Base-by-base conservation (phyloP, 192 early-diverging fungal genomes). In the Coemansia sp. region DNA sequence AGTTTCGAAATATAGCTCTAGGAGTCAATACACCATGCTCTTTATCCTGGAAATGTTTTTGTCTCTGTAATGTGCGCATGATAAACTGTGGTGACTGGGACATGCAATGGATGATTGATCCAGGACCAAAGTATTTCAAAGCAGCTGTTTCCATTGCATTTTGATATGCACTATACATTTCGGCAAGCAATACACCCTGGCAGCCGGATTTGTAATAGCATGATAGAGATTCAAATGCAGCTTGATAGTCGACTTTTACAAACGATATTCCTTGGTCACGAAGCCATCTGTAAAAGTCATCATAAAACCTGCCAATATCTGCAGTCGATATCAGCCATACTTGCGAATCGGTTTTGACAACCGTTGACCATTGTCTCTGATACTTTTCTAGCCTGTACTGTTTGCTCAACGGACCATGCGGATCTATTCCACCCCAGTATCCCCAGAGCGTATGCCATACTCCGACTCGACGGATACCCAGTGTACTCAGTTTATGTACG, bases 391-490 rank as follows among this genome's bases (percentile, higher is more conserved):
- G 45, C 22, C 23, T 30, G 34, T 69, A 70, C 8, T 32, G 41
- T 18, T 48, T 17, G n/a, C 54, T 44, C 25, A 61, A 34, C 18
- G 47, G 53, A 3, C 69, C 64, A 0, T 25, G n/a, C 13, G 50
- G 58, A 25, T 81, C 58, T 20, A 83, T 55, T 1, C 81, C 81
- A 50, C 72, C 56, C 80, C 81, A 83, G 38, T 81, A 83, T 9
- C 81, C 78, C 81, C 79, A 81, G 4, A 83, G 52, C 14, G 78
- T 55, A 46, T 81, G 78, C 81, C 80, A 83, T 17, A 80, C 71
- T 26, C 81, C 81, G 29, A 83, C 72, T 9, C 60, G 50, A 34
- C 41, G 7, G 20, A 80, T 32, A 6, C 57, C 63, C 24, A 79
- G 53, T 11, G 24, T 14, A 15, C 47, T 36, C 1, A 78, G 40